Conservation (phyloP, 805 yeast genomes). For the Schizosaccharomyces lindneri region DNA sequence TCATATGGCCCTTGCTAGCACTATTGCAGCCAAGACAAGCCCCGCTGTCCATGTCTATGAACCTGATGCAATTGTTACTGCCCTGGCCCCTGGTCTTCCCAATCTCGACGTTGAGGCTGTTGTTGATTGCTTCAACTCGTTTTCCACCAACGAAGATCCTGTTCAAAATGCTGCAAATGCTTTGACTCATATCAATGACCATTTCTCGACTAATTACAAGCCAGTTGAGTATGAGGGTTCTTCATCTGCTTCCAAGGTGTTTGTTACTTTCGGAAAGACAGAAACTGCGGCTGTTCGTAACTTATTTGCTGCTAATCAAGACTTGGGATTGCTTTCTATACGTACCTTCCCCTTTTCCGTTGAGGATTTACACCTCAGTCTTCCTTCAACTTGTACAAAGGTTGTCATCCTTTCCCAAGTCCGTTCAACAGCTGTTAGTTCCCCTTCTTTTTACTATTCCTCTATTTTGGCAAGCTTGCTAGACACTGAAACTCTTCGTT, state of each 20-base stretch:
- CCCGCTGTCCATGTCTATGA: neutral
- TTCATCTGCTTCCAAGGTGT: neutral
- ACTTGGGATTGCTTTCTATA: neutral
- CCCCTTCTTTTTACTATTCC: neutral
- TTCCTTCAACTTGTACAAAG: neutral
- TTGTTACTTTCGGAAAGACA: neutral
- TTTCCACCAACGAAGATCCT: neutral
- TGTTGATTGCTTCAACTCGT: neutral
- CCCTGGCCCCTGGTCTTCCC: neutral
- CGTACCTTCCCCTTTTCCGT: neutral
- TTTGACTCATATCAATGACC: neutral
- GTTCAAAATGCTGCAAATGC: neutral
- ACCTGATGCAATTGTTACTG: neutral
- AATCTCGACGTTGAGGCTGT: neutral
- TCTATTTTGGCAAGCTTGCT: neutral
- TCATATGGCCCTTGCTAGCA: neutral
- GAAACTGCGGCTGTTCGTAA: neutral
- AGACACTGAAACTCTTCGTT: neutral
- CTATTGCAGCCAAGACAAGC: neutral
- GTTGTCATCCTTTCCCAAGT: neutral
- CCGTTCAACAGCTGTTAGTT: neutral
- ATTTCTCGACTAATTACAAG: neutral
- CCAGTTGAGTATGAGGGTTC: neutral
- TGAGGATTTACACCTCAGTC: neutral
- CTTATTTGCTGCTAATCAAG: neutral